Percentiles rank a stretch among this genome's conserved stretches.
These are phyloP conservation scores for Cicer arietinum DNA, from an alignment of 306 rosid genomes.

Conservation along the genomic window DNA sequence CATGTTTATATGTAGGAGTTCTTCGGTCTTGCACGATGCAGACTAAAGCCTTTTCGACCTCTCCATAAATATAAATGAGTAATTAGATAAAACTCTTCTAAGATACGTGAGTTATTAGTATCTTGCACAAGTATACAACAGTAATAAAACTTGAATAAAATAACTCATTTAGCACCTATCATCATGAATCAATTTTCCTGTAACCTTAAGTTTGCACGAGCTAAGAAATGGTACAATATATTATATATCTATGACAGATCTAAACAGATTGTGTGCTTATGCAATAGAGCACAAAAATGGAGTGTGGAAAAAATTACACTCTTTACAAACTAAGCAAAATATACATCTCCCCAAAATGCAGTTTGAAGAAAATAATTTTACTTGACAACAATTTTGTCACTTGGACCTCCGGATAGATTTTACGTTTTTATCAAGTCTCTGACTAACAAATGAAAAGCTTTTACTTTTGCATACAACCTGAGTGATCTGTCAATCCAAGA, in stretches of 20 bases:
- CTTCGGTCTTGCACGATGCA: too few relatives aligned
- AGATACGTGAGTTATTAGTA: too few relatives aligned
- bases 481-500: slow-evolving; percentile 35
- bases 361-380: slow-evolving; percentile 30
- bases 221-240: slow-evolving; percentile 12
- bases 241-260: not conserved
- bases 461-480: slow-evolving; percentile 34
- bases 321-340: slow-evolving; percentile 31
- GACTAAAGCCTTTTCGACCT: too few relatives aligned
- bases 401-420: slow-evolving; percentile 35
- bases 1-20: too few relatives aligned
- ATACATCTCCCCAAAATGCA: slow-evolving; percentile 41
- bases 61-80: too few relatives aligned
- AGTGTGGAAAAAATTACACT: slow-evolving; percentile 9
- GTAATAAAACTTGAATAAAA: slow-evolving; percentile 2
- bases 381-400: slow-evolving; percentile 32
- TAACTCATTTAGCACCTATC: slow-evolving; percentile 26
- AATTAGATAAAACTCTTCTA: too few relatives aligned
- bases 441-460: slow-evolving; percentile 27
- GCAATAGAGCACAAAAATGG: slow-evolving; percentile 38
- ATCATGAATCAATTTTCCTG: slow-evolving; percentile 34
- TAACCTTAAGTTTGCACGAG: slow-evolving; percentile 18
- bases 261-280: not conserved
- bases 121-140: slow-evolving; percentile 1
- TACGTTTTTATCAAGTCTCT: slow-evolving; percentile 1